Evolutionary conservation across 1,284 basidiomycete genomes (phyloP).

Genomic region (Amylostereum chailletii): DNA sequence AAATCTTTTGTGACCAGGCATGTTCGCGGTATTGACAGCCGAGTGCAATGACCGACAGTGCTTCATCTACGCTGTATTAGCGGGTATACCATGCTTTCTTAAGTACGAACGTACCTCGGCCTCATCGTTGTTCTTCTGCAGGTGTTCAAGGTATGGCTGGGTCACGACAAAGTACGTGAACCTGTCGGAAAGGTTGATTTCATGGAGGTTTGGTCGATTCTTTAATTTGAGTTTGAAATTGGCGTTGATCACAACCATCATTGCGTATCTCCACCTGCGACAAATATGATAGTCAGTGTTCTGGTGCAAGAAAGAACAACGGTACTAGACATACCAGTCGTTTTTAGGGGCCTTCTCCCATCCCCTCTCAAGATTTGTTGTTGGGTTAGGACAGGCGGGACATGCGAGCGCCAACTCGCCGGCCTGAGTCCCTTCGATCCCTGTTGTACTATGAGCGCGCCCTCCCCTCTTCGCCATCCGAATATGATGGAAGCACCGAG

Average conservation of each 20-base stretch:
- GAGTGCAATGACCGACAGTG: neutral
- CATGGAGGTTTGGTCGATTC: neutral
- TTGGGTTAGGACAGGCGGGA: constrained; percentile 13
- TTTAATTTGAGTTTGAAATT: constrained; percentile 8
- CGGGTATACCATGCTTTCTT: neutral
- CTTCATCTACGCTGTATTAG: neutral
- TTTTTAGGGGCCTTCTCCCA: constrained; percentile 9
- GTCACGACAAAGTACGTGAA: constrained; percentile 3
- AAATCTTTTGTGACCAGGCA: neutral
- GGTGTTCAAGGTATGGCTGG: neutral
- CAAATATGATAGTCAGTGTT: neutral
- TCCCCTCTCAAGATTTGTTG: constrained; percentile 7
- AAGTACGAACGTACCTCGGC: neutral
- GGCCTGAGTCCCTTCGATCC: constrained; percentile 5
- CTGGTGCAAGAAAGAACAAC: neutral
- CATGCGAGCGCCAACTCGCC: constrained; percentile 10
- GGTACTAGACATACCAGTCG: constrained; percentile 2
- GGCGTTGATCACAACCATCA: constrained; percentile 8
- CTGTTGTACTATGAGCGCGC: constrained; percentile 9
- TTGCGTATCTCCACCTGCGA: neutral
- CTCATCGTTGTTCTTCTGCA: neutral
- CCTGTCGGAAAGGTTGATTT: neutral
- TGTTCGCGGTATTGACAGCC: constrained; percentile 7
- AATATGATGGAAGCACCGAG: constrained; percentile 12
- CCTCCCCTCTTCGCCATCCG: constrained; percentile 13